Base-by-base conservation (phyloP, 2,329 filamentous ascomycete species). In the Pestalotiopsis sp. region DNA sequence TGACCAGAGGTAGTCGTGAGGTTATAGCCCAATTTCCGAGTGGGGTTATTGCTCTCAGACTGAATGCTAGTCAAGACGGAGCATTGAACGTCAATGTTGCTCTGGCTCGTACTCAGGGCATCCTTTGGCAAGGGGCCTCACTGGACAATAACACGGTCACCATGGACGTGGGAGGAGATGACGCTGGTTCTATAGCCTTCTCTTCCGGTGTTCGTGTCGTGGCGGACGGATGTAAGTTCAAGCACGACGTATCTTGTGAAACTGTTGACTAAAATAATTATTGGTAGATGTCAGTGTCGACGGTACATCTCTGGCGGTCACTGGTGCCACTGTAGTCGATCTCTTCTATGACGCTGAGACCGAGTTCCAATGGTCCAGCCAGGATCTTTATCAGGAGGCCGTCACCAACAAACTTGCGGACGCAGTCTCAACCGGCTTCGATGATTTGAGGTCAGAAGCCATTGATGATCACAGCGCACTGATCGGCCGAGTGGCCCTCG, bases 11-110 rank as follows among this genome's bases (percentile, higher is more conserved):
- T 11, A 71, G 74, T 31, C 70, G 69, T 9, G 17, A 75, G n/a
- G 69, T 66, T 38, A 61, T 61, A 13, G 57, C 65, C 20, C 31
- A 67, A 6, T 67, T 66, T 25, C 23, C 41, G 14, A 49, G 27
- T 56, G 63, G 63, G 14, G 39, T 57, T 25, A 63, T 66, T 20
- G 69, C 68, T 38, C 72, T 74, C 13, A 68, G 70, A 12, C 49
- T 69, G 9, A 72, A 75, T 39, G 52, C 72, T 70, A 56, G 64
- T 66, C n/a, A 62, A 66, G 3, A 39, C 49, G 52, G 67, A 36
- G 49, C 59, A 23, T 17, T 68, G 39, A 45, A 66, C 41, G 52
- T 64, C 25, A 45, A 11, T 27, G 39, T 66, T 31, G 39, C 41
- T 23, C 49, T 66, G 20, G 31, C 45, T 6, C 63, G 63, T n/a